A percentile compares a stretch with the other conserved stretches of the same genome.
Evolutionary conservation across 139 green algal species (phyloP).

Genomic region (Ettlia oleoabundans): DNA sequence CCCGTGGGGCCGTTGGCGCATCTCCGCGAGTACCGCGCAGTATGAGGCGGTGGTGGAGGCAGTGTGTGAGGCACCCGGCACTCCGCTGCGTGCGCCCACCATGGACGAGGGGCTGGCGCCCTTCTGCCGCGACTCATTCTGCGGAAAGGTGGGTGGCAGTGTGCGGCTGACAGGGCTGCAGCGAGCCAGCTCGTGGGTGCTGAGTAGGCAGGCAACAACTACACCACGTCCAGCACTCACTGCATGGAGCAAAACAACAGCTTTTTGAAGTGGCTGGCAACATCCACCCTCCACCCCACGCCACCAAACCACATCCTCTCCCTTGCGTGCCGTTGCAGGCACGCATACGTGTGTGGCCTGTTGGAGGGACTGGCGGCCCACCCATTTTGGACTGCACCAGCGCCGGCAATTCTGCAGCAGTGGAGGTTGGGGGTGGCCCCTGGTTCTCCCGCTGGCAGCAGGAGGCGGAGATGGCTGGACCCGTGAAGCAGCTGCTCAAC

Average conservation of each 20-base stretch:
- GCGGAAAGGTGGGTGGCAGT: slow-evolving; percentile 61
- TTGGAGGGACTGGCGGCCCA: background rate
- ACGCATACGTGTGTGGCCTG: slow-evolving; percentile 72
- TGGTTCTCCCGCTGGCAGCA: slow-evolving; percentile 86
- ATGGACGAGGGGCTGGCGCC: slow-evolving; percentile 76
- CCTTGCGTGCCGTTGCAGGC: slow-evolving; percentile 27
- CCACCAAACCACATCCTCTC: background rate
- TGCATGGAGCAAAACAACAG: background rate
- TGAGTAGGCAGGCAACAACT: background rate
- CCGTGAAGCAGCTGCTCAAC: slow-evolving; percentile 74
- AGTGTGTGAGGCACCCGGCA: slow-evolving; percentile 58
- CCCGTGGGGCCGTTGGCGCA: slow-evolving; percentile 82
- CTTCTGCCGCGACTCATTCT: slow-evolving; percentile 94
- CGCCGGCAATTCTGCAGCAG: slow-evolving; percentile 52
- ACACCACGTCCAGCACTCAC: background rate
- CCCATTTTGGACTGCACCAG: slow-evolving; percentile 77
- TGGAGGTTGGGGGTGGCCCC: slow-evolving; percentile 94
- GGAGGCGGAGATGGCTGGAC: slow-evolving; percentile 82
- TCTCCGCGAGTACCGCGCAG: slow-evolving; percentile 46
- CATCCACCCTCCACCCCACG: too few species aligned
- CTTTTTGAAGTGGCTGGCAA: too few species aligned
- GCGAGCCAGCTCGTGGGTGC: background rate
- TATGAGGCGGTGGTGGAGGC: slow-evolving; percentile 87
- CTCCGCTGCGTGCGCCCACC: slow-evolving; percentile 81
- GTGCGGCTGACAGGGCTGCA: background rate